Base-by-base conservation (phyloP, 192 early-diverging fungal species). In the Backusella luteola region DNA sequence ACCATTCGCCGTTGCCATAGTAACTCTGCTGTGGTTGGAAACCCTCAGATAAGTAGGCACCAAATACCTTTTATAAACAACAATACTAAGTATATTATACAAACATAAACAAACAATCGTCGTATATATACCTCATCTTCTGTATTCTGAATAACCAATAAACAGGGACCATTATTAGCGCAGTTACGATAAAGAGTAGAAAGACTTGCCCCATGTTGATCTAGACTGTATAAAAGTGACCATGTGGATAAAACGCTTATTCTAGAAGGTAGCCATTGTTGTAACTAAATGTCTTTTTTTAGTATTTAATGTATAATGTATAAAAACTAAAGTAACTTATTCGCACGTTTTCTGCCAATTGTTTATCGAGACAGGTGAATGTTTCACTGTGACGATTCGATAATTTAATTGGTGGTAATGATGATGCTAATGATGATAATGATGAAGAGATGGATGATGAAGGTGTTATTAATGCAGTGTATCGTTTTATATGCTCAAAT, bases 131-230 rank as follows among this genome's bases (percentile, higher is more conserved):
- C 87, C 66, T 83, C 79, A 32, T 86, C 84, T 12, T 85, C 79
- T 34, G 76, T 85, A 67, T 94, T 91, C 38, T 90, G 90, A 68
- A 95, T 85, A 17, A 87, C 89, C 70, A 95, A 66, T 19, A 95
- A 46, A 71, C 86, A 81, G 1, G 93, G 90, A 7, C 91, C 91
- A 77, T 91, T 89, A 36, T 88, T 35, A 67, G 34, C 83, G 46
- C 87, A 87, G 3, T 81, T 82, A 56, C 84, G 63, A 75, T 93
- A 94, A 73, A 99, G 84, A 6, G 97, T 97, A 36, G 89, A 84
- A 72, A 99, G 84, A 77, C 91, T 93, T 67, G 93, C 94, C 1
- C 97, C 97, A 81, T 99, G 95, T 77, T 96, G 92, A 71, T 96
- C 96, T 68, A 97, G 88, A 70, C 92, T 94, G 83, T 97, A 99